Conservation (phyloP, 1,284 basidiomycete species). For the Abortiporus biennis region DNA sequence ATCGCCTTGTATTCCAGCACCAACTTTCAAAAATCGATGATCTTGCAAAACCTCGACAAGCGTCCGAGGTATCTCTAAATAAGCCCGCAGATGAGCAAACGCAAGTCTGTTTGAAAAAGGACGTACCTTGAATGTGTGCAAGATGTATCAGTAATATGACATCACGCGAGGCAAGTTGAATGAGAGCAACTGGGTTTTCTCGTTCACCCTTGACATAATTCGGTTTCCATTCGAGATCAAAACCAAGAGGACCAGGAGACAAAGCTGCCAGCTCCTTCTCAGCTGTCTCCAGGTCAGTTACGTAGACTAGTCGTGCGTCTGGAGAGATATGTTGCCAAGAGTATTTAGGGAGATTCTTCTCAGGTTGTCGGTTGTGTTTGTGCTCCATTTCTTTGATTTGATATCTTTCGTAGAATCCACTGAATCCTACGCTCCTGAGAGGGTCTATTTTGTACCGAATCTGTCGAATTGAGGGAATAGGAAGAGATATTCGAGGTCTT, state of each 20-base stretch:
- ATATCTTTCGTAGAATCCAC: too few relatives aligned
- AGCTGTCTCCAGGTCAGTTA: slow-evolving; percentile 16
- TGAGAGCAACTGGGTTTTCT: slow-evolving; percentile 61
- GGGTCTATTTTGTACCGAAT: too few relatives aligned
- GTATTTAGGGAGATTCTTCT: slow-evolving; percentile 11
- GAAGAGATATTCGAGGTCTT: too few relatives aligned
- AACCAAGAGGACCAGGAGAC: slow-evolving; percentile 37
- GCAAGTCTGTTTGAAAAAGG: not conserved
- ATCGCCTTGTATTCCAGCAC: slow-evolving; percentile 70
- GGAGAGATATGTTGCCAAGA: slow-evolving; percentile 20
- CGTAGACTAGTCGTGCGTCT: slow-evolving; percentile 20
- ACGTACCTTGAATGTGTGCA: slow-evolving; percentile 49
- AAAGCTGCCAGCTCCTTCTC: slow-evolving; percentile 19
- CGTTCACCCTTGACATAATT: slow-evolving; percentile 39
- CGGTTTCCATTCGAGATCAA: slow-evolving; percentile 75
- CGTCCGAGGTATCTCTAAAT: slow-evolving; percentile 46
- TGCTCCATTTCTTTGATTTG: too few relatives aligned
- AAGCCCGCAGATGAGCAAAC: slow-evolving; percentile 1
- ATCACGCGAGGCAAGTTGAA: slow-evolving; percentile 56
- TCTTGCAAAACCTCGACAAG: slow-evolving; percentile 46
- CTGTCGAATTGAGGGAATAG: too few relatives aligned
- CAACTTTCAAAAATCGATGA: slow-evolving; percentile 49
- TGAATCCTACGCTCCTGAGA: too few relatives aligned
- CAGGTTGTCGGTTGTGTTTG: too few relatives aligned
- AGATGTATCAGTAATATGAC: slow-evolving; percentile 59